Conservation (phyloP, 2,329 filamentous ascomycete genomes). For the Colletotrichum karsti region DNA sequence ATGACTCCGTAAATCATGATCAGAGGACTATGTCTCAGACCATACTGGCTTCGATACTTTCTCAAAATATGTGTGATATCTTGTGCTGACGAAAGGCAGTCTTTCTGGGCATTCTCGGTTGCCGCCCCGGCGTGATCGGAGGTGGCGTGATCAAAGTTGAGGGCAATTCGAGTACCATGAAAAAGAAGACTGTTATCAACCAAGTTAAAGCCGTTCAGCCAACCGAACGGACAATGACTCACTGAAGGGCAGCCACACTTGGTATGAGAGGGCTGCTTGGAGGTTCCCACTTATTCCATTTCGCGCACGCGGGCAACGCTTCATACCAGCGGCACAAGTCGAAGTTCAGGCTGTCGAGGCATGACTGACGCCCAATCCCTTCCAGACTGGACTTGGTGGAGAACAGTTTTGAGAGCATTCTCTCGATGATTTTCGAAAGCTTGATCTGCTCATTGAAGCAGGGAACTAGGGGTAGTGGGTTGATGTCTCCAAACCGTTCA, state of each 20-base stretch:
- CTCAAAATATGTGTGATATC: slow-evolving; percentile 33
- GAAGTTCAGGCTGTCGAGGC: slow-evolving; percentile 29
- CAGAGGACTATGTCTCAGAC: not conserved
- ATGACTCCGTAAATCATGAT: slow-evolving; percentile 10
- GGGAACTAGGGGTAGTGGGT: slow-evolving; percentile 27
- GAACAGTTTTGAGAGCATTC: slow-evolving; percentile 31
- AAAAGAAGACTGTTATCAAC: slow-evolving; percentile 27
- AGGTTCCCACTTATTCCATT: slow-evolving; percentile 34
- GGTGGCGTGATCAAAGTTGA: slow-evolving; percentile 32
- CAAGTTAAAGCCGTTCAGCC: too few relatives aligned
- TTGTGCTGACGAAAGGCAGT: slow-evolving; percentile 32
- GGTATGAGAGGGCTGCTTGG: slow-evolving; percentile 10
- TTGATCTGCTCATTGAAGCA: slow-evolving; percentile 34
- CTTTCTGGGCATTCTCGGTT: slow-evolving; percentile 2
- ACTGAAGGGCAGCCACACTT: slow-evolving; percentile 33
- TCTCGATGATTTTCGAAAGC: slow-evolving; percentile 31
- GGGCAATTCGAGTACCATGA: slow-evolving; percentile 34
- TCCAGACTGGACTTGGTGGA: not conserved
- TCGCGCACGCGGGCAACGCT: slow-evolving; percentile 26
- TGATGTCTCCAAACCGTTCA: not conserved
- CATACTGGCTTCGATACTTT: slow-evolving; percentile 32
- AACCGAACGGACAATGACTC: not conserved
- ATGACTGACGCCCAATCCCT: not conserved
- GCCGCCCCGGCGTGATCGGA: not conserved
- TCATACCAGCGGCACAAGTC: slow-evolving; percentile 32